These are phyloP conservation scores for Hordeum pubiflorum DNA, from an alignment of 202 grass and related monocot genomes.

Conservation along the genomic window DNA sequence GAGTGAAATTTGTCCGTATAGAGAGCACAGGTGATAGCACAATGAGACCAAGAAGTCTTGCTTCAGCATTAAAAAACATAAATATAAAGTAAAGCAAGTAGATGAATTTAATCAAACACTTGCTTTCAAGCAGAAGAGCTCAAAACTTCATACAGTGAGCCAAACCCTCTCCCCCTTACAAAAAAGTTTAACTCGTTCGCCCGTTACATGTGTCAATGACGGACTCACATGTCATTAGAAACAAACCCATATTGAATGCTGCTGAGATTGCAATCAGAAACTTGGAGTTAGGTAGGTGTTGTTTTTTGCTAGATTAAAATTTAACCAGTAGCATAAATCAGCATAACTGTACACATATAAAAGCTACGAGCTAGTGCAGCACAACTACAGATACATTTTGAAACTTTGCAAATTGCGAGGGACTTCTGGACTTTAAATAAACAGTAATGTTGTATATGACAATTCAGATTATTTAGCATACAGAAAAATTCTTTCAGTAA, in stretches of 20 bases:
- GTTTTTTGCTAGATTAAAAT: background rate
- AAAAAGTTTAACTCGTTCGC: background rate
- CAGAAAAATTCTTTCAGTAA: background rate
- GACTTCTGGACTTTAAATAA: background rate
- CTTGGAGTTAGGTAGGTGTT: background rate
- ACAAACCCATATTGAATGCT: background rate
- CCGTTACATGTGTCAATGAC: background rate
- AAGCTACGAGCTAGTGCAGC: background rate
- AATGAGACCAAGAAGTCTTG: background rate
- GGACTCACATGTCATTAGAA: background rate
- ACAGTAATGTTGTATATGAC: background rate
- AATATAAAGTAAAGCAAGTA: background rate
- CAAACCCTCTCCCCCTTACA: background rate
- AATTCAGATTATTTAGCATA: background rate
- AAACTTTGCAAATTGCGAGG: constrained; percentile 1
- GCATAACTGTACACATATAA: background rate
- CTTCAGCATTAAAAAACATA: background rate
- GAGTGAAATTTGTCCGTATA: background rate
- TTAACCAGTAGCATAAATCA: background rate
- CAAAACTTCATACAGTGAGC: background rate
- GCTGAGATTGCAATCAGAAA: background rate
- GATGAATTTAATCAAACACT: background rate
- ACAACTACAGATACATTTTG: background rate
- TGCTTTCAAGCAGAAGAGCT: background rate
- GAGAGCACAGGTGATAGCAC: background rate